Evolutionary conservation across 2,329 filamentous ascomycete genomes (phyloP).

Genomic region (Apiospora aurea): DNA sequence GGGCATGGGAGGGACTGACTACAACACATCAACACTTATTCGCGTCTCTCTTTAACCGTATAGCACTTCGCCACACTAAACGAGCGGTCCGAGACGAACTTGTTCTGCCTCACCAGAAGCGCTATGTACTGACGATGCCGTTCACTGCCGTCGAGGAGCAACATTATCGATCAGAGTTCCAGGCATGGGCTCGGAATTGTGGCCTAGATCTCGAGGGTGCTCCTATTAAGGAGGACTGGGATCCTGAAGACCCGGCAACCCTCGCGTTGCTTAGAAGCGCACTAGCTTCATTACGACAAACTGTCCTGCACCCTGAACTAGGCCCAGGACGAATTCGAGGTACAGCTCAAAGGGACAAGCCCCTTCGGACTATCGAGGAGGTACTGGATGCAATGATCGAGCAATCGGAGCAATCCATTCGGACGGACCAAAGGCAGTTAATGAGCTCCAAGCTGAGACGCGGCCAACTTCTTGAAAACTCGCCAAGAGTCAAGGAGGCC

Average conservation of each 20-base stretch:
- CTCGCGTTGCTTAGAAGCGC: conserved; percentile 80
- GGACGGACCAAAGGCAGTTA: conserved; percentile 72
- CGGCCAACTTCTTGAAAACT: conserved; percentile 83
- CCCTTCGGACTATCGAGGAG: conserved; percentile 82
- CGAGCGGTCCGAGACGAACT: conserved; percentile 80
- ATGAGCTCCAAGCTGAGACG: conserved; percentile 69
- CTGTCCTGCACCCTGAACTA: conserved; percentile 85
- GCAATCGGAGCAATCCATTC: conserved; percentile 73
- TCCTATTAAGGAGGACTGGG: conserved; percentile 68
- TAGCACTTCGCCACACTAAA: conserved; percentile 88
- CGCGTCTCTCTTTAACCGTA: conserved; percentile 69
- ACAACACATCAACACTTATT: conserved; percentile 69
- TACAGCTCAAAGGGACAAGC: conserved; percentile 67
- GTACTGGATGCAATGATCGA: conserved; percentile 93
- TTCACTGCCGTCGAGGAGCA: conserved; percentile 93
- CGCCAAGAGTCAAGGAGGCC: conserved; percentile 70
- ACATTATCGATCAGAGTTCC: conserved; percentile 80
- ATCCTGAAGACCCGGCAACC: conserved; percentile 61
- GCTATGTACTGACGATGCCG: conserved; percentile 86
- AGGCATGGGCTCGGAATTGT: conserved; percentile 75
- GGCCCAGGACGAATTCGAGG: conserved; percentile 70
- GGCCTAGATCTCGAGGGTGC: conserved; percentile 70
- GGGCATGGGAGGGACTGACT: conserved; percentile 74
- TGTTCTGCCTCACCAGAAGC: conserved; percentile 79
- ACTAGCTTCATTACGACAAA: conserved; percentile 80